Conservation (phyloP, 1,284 basidiomycete genomes). For the Phylloboletellus chloephorus region DNA sequence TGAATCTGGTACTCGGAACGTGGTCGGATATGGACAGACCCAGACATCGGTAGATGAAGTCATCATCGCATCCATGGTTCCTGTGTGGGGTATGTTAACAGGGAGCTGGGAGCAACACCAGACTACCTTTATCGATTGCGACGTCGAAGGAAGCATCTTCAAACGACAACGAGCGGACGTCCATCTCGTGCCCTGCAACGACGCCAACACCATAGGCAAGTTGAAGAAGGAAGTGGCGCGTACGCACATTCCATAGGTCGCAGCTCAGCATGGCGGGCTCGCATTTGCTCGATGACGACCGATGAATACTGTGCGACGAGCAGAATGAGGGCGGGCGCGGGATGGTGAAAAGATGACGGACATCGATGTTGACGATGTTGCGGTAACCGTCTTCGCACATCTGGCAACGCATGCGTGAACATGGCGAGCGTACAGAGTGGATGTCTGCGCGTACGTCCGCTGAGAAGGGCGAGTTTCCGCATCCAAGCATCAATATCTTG, state of each 20-base stretch:
- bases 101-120: neutral
- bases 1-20: constrained; percentile 1
- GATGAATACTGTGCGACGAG: constrained; percentile 61
- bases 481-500: constrained; percentile 83
- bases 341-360: constrained; percentile 31
- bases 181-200: constrained; percentile 79
- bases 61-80: constrained; percentile 94
- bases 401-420: constrained; percentile 33
- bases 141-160: constrained; percentile 71
- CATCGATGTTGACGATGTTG: constrained; percentile 82
- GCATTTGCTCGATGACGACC: constrained; percentile 81
- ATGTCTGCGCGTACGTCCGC: constrained; percentile 50
- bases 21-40: constrained; percentile 44
- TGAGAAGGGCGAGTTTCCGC: constrained; percentile 82
- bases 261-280: constrained; percentile 43
- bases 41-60: constrained; percentile 84
- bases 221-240: too few relatives aligned
- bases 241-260: constrained; percentile 76
- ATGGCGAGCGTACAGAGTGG: neutral
- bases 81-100: constrained; percentile 29
- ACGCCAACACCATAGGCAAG: neutral
- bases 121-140: constrained; percentile 81
- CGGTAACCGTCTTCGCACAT: constrained; percentile 90
- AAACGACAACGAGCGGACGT: constrained; percentile 72
- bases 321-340: neutral